Evolutionary conservation across 2,329 filamentous ascomycete genomes (phyloP).

Genomic region (Pseudogymnoascus sp.): DNA sequence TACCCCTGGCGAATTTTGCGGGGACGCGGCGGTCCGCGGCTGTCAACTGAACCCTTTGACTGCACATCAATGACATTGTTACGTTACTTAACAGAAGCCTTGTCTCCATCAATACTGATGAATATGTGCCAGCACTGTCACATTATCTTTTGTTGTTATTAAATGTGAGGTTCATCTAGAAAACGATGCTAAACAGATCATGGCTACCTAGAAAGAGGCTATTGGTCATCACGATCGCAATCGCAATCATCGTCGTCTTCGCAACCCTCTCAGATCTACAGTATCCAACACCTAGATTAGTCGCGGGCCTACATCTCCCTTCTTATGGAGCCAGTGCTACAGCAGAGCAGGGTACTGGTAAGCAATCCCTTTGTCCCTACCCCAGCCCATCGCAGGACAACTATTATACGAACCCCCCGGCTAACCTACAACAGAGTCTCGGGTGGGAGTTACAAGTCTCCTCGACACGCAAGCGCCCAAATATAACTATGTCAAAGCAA

Average conservation of each 20-base stretch:
- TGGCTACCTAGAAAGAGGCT: slow-evolving; percentile 14
- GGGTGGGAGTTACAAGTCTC: background rate
- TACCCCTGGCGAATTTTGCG: background rate
- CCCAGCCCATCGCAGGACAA: background rate
- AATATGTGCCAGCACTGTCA: background rate
- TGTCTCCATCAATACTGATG: background rate
- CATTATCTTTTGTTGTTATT: background rate
- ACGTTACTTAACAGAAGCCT: background rate
- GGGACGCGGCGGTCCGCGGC: background rate
- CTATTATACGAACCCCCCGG: background rate
- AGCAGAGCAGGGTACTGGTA: background rate
- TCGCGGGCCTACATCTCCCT: background rate
- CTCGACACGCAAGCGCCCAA: background rate
- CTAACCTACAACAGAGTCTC: slow-evolving; percentile 8
- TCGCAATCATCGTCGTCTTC: slow-evolving; percentile 14
- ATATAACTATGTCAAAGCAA: slow-evolving; percentile 13
- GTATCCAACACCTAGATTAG: background rate
- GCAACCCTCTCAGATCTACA: slow-evolving; percentile 10
- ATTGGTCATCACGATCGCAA: background rate
- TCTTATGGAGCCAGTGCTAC: background rate
- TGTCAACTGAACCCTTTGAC: background rate
- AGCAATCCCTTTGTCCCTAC: background rate
- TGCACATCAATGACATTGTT: background rate
- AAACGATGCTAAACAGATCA: slow-evolving; percentile 14
- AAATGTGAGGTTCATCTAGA: slow-evolving; percentile 4